A percentile compares a stretch with the other conserved stretches of the same genome.
These are phyloP conservation scores for Epichloe coenophiala DNA, from an alignment of 2,329 filamentous ascomycete species.

Conservation along the genomic window DNA sequence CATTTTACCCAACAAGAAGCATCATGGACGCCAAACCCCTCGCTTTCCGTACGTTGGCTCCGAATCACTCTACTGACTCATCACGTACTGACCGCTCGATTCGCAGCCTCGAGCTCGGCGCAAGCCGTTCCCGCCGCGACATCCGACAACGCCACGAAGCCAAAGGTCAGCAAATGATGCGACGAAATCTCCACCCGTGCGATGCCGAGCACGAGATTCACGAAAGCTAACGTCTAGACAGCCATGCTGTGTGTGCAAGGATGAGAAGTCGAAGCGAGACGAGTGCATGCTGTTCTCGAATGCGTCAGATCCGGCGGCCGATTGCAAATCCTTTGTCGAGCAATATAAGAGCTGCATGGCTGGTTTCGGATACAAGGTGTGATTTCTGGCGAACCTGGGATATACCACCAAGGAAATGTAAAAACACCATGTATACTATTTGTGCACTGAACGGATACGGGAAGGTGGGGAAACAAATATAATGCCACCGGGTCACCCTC, in stretches of 20 bases:
- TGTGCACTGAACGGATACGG: conserved; percentile 8
- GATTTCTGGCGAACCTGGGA: conserved; percentile 7
- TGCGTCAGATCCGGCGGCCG: conserved; percentile 64
- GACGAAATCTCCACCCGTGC: neutral
- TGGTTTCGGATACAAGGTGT: conserved; percentile 75
- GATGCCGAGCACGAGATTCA: conserved; percentile 1
- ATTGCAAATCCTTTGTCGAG: conserved; percentile 71
- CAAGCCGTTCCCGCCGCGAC: conserved; percentile 16
- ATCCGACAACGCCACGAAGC: conserved; percentile 23
- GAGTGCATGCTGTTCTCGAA: conserved; percentile 98
- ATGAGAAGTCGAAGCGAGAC: conserved; percentile 83
- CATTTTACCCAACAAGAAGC: conserved; percentile 1
- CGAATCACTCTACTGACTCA: neutral
- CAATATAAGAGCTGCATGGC: conserved; percentile 89
- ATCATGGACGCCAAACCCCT: conserved; percentile 20
- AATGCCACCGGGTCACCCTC: conserved; percentile 1
- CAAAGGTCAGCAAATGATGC: conserved; percentile 23
- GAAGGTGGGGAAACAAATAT: neutral
- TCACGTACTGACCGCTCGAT: neutral
- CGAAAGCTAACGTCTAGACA: conserved; percentile 22
- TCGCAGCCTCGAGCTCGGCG: conserved; percentile 4
- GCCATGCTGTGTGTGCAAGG: conserved; percentile 97
- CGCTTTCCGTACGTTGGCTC: conserved; percentile 13
- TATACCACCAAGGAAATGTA: neutral
- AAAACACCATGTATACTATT: conserved; percentile 12